Base-by-base conservation (phyloP, 495 filamentous ascomycete genomes). In the Aspergillus ostianus region DNA sequence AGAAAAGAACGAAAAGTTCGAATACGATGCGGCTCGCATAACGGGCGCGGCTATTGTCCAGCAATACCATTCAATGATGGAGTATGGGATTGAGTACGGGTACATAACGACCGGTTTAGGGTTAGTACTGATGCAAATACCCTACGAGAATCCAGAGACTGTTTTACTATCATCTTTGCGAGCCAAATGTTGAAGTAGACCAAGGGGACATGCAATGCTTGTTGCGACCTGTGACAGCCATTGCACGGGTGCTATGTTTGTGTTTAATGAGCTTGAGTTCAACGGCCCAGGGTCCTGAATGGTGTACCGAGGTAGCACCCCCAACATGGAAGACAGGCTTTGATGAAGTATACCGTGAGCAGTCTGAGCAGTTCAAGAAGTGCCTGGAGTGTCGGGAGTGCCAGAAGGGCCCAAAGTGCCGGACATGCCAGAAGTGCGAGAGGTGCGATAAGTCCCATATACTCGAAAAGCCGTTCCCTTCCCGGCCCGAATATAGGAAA, bases 81-180 rank as follows among this genome's bases (percentile, higher is more conserved):
- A 71, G 51, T 47, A 51, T 26, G 70, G 70, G n/a, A 65, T 72
- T 23, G 60, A 65, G 44, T 69, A 67, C 47, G 64, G 60, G 20
- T 60, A 68, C 46, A 18, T 80, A 19, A 74, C 67, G 1, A 78
- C 60, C 44, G 64, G 73, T 23, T 41, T 76, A 20, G 59, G 60
- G 8, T 45, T 27, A 0, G 63, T 80, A 7, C 70, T 73, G 7
- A 69, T 80, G 27, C 46, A 57, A 18, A 55, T 80, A 53, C 66
- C 64, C 54, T 52, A 63, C 20, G 55, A 78, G 53, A 56, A 78
- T 12, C 76, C 70, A 27, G 19, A 56, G 50, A 77, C 64, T 1
- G 60, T 80, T 80, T 0, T 70, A 72, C 55, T 80, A 80, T 56
- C 58, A 70, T 57, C 58, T 74, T 13, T 65, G 64, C 57, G 68